Percentiles rank a stretch among this genome's conserved stretches.
Conservation (phyloP, 352 stramenopile species). For the Globisporangium nagaii region DNA sequence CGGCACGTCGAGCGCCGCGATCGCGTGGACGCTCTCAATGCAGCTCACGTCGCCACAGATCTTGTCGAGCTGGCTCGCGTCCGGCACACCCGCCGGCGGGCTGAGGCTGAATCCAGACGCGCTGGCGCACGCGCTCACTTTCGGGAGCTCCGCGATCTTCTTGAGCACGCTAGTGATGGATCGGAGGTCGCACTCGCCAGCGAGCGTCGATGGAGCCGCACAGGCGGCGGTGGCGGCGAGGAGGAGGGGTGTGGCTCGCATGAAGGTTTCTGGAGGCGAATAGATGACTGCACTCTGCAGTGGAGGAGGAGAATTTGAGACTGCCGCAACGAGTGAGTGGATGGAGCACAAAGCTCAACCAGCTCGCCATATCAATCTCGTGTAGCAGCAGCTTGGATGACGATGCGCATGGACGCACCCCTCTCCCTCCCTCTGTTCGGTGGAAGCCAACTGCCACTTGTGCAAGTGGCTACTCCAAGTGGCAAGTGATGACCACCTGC, state of each 20-base stretch:
- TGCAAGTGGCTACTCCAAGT: not conserved
- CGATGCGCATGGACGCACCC: no score
- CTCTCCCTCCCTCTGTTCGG: no score
- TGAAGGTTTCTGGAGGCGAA: no score
- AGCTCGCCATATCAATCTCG: no score
- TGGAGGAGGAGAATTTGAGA: no score
- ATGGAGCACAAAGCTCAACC: no score
- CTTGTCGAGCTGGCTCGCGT: not conserved
- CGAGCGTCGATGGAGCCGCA: not conserved
- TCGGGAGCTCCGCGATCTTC: not conserved
- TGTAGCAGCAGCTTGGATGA: no score
- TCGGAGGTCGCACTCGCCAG: not conserved
- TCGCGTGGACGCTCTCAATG: not conserved
- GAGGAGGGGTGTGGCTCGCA: not conserved
- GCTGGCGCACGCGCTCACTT: not conserved
- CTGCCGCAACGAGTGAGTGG: no score
- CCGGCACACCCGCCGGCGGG: not conserved
- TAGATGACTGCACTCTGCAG: no score
- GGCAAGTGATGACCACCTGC: not conserved
- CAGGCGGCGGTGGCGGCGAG: not conserved
- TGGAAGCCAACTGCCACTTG: no score
- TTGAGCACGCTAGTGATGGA: not conserved
- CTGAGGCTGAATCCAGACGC: constrained; percentile 1
- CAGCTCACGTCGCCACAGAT: not conserved
- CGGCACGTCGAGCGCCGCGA: constrained; percentile 9